Base-by-base conservation (phyloP, 1,139 yeast genomes). In the Sugiyamaella grinbergsii region DNA sequence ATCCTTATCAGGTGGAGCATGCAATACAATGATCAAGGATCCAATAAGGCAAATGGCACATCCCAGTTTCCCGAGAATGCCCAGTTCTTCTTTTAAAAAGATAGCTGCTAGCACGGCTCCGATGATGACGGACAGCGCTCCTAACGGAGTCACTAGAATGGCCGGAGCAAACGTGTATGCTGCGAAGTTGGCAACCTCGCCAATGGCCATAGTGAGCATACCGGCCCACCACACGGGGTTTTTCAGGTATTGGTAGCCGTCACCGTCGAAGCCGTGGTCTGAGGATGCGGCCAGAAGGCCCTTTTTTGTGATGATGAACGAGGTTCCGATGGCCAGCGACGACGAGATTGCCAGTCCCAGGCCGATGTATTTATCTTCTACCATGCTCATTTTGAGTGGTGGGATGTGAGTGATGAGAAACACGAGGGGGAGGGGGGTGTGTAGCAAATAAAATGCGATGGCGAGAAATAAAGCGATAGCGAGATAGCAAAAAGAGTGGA, bases 171-270 rank as follows among this genome's bases (percentile, higher is more conserved):
- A 89, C 0, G 96, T 90, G 65, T 89, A 89, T 1, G 97, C 97
- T 10, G 96, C 96, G 67, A 89, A 89, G 67, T 89, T 89, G 52
- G 96, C 96, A 42, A 89, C 72, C 67, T 89, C 97, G 3, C 97
- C 97, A 32, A 89, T 70, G 1, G 94, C 95, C 97, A 89, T 90
- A 50, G 94, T 81, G 31, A 82, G 63, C 79, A 90, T 89, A 13
- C 97, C 97, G 0, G 94, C 89, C 90, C 96, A 87, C 97, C 97
- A 89, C 42, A 88, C 80, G 7, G 97, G 96, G 66, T 87, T 88
- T 58, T 78, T 82, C 55, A 89, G 73, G 66, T 89, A 89, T 62
- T 84, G 83, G 62, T 78, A 82, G 31, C 84, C 87, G 41, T 62
- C 66, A 4, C 70, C 70, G 51, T 76, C 79, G 42, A 77, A 73